Evolutionary conservation across 2,329 filamentous ascomycete genomes (phyloP).

Genomic region (Exophiala sp.): DNA sequence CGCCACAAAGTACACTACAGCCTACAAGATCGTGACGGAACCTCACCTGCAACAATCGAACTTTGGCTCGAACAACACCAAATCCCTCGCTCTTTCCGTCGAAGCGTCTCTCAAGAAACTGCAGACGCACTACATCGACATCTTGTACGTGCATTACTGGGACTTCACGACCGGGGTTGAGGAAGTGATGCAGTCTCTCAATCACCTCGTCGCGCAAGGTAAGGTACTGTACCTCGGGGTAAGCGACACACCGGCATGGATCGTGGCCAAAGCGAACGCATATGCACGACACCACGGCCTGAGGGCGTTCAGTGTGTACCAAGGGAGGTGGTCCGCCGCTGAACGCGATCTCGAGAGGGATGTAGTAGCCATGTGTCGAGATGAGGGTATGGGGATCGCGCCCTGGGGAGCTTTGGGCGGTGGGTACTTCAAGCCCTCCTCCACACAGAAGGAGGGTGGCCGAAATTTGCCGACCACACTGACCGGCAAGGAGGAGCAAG

Average conservation of each 20-base stretch:
- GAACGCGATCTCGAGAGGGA: slow-evolving; percentile 66
- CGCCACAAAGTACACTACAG: slow-evolving; percentile 52
- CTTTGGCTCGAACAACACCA: slow-evolving; percentile 39
- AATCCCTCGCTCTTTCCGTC: slow-evolving; percentile 33
- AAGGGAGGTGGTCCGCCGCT: slow-evolving; percentile 60
- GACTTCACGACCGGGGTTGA: slow-evolving; percentile 63
- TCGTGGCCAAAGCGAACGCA: slow-evolving; percentile 48
- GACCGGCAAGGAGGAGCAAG: slow-evolving; percentile 22
- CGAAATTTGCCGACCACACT: slow-evolving; percentile 23
- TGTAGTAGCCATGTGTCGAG: slow-evolving; percentile 63
- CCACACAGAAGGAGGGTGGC: slow-evolving; percentile 24
- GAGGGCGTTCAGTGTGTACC: slow-evolving; percentile 66
- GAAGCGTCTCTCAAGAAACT: slow-evolving; percentile 35
- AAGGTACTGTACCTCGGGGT: slow-evolving; percentile 68
- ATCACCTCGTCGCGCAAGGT: slow-evolving; percentile 56
- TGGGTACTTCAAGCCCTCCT: slow-evolving; percentile 42
- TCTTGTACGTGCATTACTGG: slow-evolving; percentile 48
- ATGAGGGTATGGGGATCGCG: slow-evolving; percentile 60
- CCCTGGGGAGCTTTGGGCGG: slow-evolving; percentile 55
- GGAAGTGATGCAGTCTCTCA: slow-evolving; percentile 67
- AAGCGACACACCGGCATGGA: slow-evolving; percentile 67
- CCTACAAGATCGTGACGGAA: slow-evolving; percentile 29
- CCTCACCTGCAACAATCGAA: slow-evolving; percentile 35
- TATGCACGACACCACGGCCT: slow-evolving; percentile 68
- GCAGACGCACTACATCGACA: slow-evolving; percentile 37